These are phyloP conservation scores for Areca catechu DNA, from an alignment of 176 grass and related monocot species.

Conservation along the genomic window DNA sequence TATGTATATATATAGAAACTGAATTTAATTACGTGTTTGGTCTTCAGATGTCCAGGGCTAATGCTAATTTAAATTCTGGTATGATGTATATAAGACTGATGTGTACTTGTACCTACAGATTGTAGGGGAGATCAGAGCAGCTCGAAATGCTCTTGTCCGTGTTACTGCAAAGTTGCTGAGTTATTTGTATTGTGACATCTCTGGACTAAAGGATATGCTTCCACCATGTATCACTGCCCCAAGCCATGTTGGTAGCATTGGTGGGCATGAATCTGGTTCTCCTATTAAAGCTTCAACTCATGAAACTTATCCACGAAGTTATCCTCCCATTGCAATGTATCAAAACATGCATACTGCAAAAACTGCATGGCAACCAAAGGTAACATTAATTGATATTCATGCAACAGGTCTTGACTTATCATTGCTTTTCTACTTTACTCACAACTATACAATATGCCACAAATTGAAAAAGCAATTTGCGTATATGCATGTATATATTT, in stretches of 20 bases:
- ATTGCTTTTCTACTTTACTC: no score
- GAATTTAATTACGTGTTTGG: background rate
- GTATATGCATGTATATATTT: no score
- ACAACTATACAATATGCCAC: no score
- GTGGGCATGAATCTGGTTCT: slow-evolving; percentile 33
- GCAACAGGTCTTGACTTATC: no score
- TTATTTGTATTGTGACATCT: slow-evolving; percentile 64
- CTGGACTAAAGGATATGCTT: slow-evolving; percentile 34
- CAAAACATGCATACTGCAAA: slow-evolving; percentile 34
- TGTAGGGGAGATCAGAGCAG: slow-evolving; percentile 95
- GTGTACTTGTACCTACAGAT: slow-evolving; percentile 47
- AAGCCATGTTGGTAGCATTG: background rate
- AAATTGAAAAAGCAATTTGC: no score
- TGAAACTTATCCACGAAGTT: slow-evolving; percentile 47
- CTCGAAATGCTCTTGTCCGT: slow-evolving; percentile 79
- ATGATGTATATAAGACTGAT: no score
- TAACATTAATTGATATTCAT: slow-evolving; percentile 1
- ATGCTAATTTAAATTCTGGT: no score
- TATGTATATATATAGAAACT: no score
- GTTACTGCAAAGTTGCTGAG: slow-evolving; percentile 68
- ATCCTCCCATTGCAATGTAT: slow-evolving; percentile 37
- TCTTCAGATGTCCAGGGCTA: no score
- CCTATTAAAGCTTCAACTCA: slow-evolving; percentile 36
- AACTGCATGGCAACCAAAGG: slow-evolving; percentile 61
- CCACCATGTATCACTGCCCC: background rate